Evolutionary conservation across 2,329 filamentous ascomycete species (phyloP), one percentile per base, ranked within the genome.

Genomic region (Exophiala lecanii-corni): DNA sequence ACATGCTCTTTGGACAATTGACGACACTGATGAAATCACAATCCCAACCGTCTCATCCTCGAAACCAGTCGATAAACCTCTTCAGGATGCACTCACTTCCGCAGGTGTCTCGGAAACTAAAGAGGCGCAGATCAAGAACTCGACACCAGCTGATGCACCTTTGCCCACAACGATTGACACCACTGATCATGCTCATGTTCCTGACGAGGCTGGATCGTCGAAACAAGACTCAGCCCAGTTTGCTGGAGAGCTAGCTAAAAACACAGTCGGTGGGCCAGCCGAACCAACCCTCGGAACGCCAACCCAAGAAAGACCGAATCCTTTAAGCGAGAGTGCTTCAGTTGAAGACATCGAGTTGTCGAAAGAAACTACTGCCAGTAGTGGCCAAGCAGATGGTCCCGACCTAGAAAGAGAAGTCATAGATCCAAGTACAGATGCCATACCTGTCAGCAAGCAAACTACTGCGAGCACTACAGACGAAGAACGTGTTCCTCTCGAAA

Each of bases 41-140:
- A 36, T 53, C 10, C 18, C 36, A n/a, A 30, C 41, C 10, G n/a
- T 35, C 13, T 30, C 32, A 25, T 13, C 41, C 15, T 12, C 39
- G 9, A 32, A 25, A 23, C 12, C 25, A 15, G 37, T 26, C 15
- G 18, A 15, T 9, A 15, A 32, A 2, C 13, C 35, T 17, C 15
- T 37, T 18, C 39, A 47, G 17, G 44, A 37, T n/a, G 28, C 35
- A 7, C 30, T 37, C 25, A 18, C 36, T 16, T 18, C 25, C 2
- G 13, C 26, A 6, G 39, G 15, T 3, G 17, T 43, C 19, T 43
- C 47, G 7, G 40, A 34, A 13, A 20, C 46, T 9, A 85, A 94
- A 44, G 87, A 94, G 37, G 86, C 92, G 25, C 78, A 92, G 55
- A 73, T 91, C 45, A 71, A 81, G 20, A 72, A 81, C 3, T 36